Conservation (phyloP, 352 stramenopile species). For the Pythium grandisporangium region DNA sequence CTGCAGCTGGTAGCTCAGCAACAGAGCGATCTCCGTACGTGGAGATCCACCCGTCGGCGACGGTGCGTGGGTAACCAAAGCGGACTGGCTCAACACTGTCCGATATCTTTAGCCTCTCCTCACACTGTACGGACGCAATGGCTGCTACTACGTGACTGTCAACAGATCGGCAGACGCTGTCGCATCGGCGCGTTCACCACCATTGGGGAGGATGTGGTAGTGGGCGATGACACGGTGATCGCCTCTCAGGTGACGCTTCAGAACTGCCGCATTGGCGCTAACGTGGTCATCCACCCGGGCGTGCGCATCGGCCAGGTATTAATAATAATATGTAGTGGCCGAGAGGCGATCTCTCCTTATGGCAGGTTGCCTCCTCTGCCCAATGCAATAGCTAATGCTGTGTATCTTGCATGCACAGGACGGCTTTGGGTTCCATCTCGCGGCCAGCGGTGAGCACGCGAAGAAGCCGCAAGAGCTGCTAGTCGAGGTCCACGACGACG, state of each 20-base stretch:
- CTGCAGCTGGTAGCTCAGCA: too few relatives aligned
- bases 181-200: slow-evolving; percentile 43
- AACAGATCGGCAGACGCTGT: slow-evolving; percentile 54
- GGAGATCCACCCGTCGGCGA: slow-evolving; percentile 12
- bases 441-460: slow-evolving; percentile 34
- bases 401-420: slow-evolving; percentile 22
- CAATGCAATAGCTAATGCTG: too few relatives aligned
- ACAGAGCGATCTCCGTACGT: not conserved
- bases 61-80: slow-evolving; percentile 3
- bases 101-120: too few relatives aligned
- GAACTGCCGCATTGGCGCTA: slow-evolving; percentile 54
- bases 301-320: slow-evolving; percentile 53
- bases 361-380: too few relatives aligned
- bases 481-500: slow-evolving; percentile 71
- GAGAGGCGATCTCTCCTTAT: too few relatives aligned
- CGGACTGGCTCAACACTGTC: too few relatives aligned
- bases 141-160: too few relatives aligned
- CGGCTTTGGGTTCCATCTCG: slow-evolving; percentile 77
- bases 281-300: slow-evolving; percentile 66
- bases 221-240: slow-evolving; percentile 43
- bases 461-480: slow-evolving; percentile 79
- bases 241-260: slow-evolving; percentile 46
- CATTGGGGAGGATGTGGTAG: slow-evolving; percentile 43
- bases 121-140: too few relatives aligned
- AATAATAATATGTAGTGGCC: not conserved